These are phyloP conservation scores for Rhizopogon hawkerae DNA, from an alignment of 1,284 basidiomycete genomes.

Conservation along the genomic window DNA sequence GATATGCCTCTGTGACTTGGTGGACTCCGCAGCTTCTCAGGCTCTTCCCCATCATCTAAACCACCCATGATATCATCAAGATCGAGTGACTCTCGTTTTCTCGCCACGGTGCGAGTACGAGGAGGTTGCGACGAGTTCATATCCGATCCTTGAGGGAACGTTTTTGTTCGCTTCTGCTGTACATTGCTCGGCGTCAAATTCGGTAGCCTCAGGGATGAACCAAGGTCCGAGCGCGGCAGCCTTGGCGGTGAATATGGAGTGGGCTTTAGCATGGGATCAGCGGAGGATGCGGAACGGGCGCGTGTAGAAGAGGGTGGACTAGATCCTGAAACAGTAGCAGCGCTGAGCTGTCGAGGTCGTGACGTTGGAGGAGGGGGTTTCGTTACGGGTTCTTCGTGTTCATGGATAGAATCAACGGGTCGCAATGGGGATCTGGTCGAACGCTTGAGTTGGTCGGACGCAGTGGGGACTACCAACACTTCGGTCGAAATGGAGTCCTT, in stretches of 20 bases:
- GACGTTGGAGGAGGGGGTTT: slow-evolving; percentile 23
- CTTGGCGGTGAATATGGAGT: slow-evolving; percentile 12
- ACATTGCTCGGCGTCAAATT: slow-evolving; percentile 25
- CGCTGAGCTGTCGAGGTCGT: slow-evolving; percentile 29
- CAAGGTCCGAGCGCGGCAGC: slow-evolving; percentile 21
- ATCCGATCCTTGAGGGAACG: slow-evolving; percentile 22
- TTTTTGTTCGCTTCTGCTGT: slow-evolving; percentile 14
- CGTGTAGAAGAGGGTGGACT: slow-evolving; percentile 18
- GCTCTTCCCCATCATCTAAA: slow-evolving; percentile 46
- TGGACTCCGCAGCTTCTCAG: slow-evolving; percentile 19
- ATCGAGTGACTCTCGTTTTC: slow-evolving; percentile 60
- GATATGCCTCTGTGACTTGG: slow-evolving; percentile 33
- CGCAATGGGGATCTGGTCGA: slow-evolving; percentile 33
- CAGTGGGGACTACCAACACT: slow-evolving; percentile 9
- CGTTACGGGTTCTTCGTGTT: slow-evolving; percentile 37
- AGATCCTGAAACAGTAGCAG: slow-evolving; percentile 24
- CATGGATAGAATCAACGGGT: slow-evolving; percentile 52
- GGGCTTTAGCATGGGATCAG: slow-evolving; percentile 17
- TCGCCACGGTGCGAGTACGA: slow-evolving; percentile 43
- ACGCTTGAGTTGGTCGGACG: slow-evolving; percentile 20
- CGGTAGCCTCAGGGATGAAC: slow-evolving; percentile 15
- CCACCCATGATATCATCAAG: slow-evolving; percentile 65
- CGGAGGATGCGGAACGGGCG: slow-evolving; percentile 23
- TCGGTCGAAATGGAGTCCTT: slow-evolving; percentile 20
- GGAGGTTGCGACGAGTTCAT: slow-evolving; percentile 29